Conservation (phyloP, 257 asterid species). For the Nicotiana tomentosiformis region DNA sequence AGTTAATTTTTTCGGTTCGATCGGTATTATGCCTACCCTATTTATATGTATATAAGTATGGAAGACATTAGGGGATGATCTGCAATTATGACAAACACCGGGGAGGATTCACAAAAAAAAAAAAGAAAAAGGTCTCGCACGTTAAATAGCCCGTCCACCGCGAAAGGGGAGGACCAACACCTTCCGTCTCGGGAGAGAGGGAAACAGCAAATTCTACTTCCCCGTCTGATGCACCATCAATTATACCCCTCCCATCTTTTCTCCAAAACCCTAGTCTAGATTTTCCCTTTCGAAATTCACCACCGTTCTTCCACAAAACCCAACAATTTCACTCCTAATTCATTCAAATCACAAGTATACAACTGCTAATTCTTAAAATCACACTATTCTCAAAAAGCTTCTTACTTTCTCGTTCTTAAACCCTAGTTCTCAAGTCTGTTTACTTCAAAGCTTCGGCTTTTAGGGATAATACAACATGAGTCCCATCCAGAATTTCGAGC, state of each 20-base stretch:
- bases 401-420: not conserved
- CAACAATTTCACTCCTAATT: not conserved
- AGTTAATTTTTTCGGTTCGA: no score
- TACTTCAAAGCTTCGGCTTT: not conserved
- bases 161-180: not conserved
- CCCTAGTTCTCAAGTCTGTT: not conserved
- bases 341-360: not conserved
- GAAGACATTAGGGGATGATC: not conserved
- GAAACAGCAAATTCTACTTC: not conserved
- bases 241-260: not conserved
- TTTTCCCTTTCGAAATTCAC: not conserved
- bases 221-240: not conserved
- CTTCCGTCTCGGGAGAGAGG: constrained; percentile 2
- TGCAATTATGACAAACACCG: not conserved
- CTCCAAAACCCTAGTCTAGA: not conserved
- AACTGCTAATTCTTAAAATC: not conserved
- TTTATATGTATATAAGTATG: no score
- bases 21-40: no score
- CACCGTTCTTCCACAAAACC: not conserved
- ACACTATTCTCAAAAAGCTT: not conserved
- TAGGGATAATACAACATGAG: constrained; percentile 45
- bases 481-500: constrained; percentile 94
- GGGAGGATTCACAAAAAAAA: not conserved
- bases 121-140: not conserved
- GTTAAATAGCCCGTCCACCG: not conserved